These are phyloP conservation scores for Xylaria curta DNA, from an alignment of 495 filamentous ascomycete species.

Conservation along the genomic window DNA sequence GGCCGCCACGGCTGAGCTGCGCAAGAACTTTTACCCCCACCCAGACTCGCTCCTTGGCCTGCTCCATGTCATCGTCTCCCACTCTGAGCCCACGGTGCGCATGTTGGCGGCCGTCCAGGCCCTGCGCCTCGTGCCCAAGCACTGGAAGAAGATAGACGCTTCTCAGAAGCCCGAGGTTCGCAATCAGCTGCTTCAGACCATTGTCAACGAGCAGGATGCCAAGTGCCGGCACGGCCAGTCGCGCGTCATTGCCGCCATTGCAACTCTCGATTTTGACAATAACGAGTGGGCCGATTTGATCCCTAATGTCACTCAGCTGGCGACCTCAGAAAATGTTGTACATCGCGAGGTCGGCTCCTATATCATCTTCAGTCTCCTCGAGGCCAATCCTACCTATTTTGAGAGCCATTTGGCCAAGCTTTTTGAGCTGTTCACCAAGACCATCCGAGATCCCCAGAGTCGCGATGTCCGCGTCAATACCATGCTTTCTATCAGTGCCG, in stretches of 20 bases:
- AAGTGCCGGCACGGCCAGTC: constrained; percentile 85
- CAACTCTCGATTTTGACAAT: constrained; percentile 83
- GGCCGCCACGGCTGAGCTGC: constrained; percentile 84
- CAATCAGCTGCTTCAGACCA: constrained; percentile 79
- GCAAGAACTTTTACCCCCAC: constrained; percentile 88
- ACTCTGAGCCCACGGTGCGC: constrained; percentile 72
- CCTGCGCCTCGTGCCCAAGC: constrained; percentile 78
- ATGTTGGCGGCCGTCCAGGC: constrained; percentile 92
- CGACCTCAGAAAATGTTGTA: constrained; percentile 69
- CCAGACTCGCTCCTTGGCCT: constrained; percentile 83
- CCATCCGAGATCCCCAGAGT: constrained; percentile 89
- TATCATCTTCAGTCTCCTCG: constrained; percentile 89
- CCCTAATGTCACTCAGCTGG: constrained; percentile 73
- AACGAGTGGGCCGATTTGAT: constrained; percentile 87
- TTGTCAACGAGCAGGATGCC: constrained; percentile 74
- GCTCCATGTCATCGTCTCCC: constrained; percentile 80
- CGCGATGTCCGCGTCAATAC: constrained; percentile 93
- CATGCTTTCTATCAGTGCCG: constrained; percentile 86
- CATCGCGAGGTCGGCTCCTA: constrained; percentile 92
- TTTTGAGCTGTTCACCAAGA: constrained; percentile 82
- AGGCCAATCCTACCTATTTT: constrained; percentile 80
- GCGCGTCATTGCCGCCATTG: constrained; percentile 85
- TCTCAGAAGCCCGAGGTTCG: constrained; percentile 75
- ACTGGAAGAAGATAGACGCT: constrained; percentile 72
- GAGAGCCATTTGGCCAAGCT: constrained; percentile 77